These are phyloP conservation scores for Usnea hakonensis DNA, from an alignment of 495 filamentous ascomycete genomes.

Conservation along the genomic window DNA sequence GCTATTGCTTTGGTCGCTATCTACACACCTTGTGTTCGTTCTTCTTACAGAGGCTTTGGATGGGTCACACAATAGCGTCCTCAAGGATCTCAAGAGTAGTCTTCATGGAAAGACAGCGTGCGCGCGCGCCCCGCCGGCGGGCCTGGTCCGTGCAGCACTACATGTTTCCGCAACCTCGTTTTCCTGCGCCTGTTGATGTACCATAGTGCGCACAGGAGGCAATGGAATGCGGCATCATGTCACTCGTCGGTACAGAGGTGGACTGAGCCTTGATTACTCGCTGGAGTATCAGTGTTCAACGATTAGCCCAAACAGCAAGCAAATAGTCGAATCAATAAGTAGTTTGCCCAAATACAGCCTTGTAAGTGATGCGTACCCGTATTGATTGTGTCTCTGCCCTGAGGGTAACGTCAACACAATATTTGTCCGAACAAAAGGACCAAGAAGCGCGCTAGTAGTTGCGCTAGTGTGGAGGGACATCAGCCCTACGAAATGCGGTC, in stretches of 20 bases:
- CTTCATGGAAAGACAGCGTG: not conserved
- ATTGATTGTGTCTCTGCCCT: not conserved
- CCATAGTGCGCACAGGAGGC: not conserved
- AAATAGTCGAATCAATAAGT: not conserved
- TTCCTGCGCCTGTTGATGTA: not conserved
- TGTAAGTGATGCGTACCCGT: not conserved
- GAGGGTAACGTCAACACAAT: not conserved
- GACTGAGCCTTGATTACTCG: not conserved
- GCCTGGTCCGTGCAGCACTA: not conserved
- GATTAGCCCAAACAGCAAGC: not conserved
- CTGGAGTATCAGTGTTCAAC: not conserved
- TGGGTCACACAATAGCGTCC: not conserved
- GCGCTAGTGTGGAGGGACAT: constrained; percentile 4
- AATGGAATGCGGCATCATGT: not conserved
- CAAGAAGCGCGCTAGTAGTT: not conserved
- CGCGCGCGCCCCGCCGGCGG: not conserved
- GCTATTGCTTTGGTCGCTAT: not conserved
- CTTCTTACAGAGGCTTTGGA: not conserved
- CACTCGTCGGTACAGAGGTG: not conserved
- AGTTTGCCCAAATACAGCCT: not conserved
- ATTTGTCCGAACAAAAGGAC: no score
- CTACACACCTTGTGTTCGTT: not conserved
- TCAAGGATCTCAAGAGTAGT: not conserved
- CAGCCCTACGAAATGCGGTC: constrained; percentile 1
- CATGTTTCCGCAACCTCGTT: not conserved